phyloP scores from a whole-genome alignment of 2,329 filamentous ascomycete genomes.

The Pseudopithomyces chartarum region DNA sequence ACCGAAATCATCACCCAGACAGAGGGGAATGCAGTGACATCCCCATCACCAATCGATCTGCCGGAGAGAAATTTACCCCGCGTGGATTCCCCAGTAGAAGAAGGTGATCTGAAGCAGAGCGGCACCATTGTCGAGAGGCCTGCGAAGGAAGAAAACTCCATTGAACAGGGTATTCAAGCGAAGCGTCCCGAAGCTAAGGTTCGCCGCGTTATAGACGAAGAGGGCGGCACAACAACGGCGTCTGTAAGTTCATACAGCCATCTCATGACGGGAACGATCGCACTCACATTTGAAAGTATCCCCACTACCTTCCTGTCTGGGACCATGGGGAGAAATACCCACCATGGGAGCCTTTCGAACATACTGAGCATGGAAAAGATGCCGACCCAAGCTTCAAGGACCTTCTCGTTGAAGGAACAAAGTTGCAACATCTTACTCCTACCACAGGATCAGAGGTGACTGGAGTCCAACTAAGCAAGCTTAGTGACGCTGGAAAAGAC shows the following conservation, averaged over 20 bases:
- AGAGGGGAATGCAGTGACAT: background rate
- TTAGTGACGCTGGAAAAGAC: slow-evolving; percentile 70
- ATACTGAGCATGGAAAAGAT: slow-evolving; percentile 73
- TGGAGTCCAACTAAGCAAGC: slow-evolving; percentile 69
- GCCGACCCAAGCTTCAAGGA: slow-evolving; percentile 71
- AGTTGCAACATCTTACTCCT: slow-evolving; percentile 66
- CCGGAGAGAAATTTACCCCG: background rate
- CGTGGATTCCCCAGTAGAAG: background rate
- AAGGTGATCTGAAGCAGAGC: background rate
- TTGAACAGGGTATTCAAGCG: slow-evolving; percentile 30
- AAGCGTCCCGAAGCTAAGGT: background rate
- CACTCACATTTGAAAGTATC: slow-evolving; percentile 58
- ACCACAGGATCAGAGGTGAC: slow-evolving; percentile 63
- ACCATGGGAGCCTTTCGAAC: slow-evolving; percentile 68
- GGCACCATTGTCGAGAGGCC: background rate
- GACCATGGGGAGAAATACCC: slow-evolving; percentile 64
- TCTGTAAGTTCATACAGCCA: background rate
- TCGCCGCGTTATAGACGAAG: slow-evolving; percentile 2
- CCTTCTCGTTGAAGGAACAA: slow-evolving; percentile 56
- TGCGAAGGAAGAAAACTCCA: background rate
- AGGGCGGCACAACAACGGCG: slow-evolving; percentile 1
- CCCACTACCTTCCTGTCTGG: slow-evolving; percentile 73
- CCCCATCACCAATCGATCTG: background rate
- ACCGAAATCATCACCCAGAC: background rate
- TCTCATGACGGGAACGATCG: background rate